Percentiles rank a stretch among this genome's conserved stretches.
These are phyloP conservation scores for Dactylellina drechsleri DNA, from an alignment of 2,329 filamentous ascomycete species.

Conservation along the genomic window DNA sequence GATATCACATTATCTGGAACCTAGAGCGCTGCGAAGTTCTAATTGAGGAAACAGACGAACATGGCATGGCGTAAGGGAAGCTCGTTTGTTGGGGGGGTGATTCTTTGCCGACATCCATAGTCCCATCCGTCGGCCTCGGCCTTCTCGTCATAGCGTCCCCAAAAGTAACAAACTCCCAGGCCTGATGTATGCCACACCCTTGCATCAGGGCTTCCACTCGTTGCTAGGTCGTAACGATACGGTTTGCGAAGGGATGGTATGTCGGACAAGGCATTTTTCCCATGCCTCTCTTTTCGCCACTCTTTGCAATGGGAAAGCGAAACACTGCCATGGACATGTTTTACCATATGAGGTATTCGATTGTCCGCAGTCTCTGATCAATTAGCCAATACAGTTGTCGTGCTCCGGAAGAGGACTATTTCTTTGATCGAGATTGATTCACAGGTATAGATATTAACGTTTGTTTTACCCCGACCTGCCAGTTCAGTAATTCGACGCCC, in stretches of 20 bases:
- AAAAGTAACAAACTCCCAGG: background rate
- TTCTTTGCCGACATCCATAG: background rate
- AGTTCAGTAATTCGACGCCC: background rate
- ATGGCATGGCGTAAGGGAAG: slow-evolving; percentile 28
- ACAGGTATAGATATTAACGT: background rate
- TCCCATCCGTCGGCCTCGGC: background rate
- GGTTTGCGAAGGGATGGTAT: slow-evolving; percentile 2
- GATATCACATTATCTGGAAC: background rate
- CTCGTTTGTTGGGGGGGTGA: background rate
- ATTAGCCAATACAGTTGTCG: too few species aligned
- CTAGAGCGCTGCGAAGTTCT: background rate
- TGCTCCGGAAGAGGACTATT: too few species aligned
- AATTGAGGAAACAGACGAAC: slow-evolving; percentile 7
- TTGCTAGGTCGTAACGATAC: background rate
- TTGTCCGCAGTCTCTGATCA: slow-evolving; percentile 1
- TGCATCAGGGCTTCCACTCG: slow-evolving; percentile 15
- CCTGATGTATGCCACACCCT: slow-evolving; percentile 35
- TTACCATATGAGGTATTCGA: slow-evolving; percentile 6
- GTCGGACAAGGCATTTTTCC: background rate
- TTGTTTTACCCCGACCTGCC: background rate
- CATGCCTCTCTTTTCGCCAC: slow-evolving; percentile 18
- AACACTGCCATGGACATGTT: slow-evolving; percentile 3
- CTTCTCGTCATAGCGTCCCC: slow-evolving; percentile 10
- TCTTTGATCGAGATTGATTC: slow-evolving; percentile 3
- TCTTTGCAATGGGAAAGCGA: slow-evolving; percentile 1